Conservation (phyloP, 2,329 filamentous ascomycete genomes). For the Claviceps cyperi region DNA sequence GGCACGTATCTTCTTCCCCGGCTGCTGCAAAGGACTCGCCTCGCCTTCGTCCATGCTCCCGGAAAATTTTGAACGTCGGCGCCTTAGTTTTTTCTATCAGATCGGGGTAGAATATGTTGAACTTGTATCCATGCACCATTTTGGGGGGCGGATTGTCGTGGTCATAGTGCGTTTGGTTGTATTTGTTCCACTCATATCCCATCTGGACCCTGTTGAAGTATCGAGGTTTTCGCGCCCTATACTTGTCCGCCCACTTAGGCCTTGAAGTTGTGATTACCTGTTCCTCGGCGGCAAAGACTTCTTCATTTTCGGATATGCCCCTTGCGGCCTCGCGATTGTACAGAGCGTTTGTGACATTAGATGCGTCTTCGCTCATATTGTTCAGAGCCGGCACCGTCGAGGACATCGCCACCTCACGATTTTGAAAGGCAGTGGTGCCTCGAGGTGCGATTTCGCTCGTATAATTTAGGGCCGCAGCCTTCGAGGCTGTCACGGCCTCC, state of each 20-base stretch:
- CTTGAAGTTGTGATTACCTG: constrained; percentile 45
- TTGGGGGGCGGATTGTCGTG: constrained; percentile 96
- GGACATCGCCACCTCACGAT: constrained; percentile 65
- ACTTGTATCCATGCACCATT: constrained; percentile 97
- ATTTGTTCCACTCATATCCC: constrained; percentile 99
- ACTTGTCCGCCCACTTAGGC: constrained; percentile 70
- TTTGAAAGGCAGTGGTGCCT: constrained; percentile 77
- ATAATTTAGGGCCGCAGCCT: neutral
- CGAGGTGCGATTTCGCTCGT: constrained; percentile 69
- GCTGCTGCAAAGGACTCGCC: constrained; percentile 88
- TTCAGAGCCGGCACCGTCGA: neutral
- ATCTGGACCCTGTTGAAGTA: constrained; percentile 98
- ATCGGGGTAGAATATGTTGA: constrained; percentile 98
- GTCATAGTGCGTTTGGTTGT: constrained; percentile 99
- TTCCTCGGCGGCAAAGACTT: constrained; percentile 88
- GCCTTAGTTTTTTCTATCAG: constrained; percentile 89
- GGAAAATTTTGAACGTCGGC: constrained; percentile 89
- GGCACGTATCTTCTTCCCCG: constrained; percentile 90
- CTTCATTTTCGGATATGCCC: constrained; percentile 84
- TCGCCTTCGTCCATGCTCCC: constrained; percentile 75
- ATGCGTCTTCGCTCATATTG: constrained; percentile 58
- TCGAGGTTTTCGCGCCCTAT: constrained; percentile 78
- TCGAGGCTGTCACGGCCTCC: constrained; percentile 63
- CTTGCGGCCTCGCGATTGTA: constrained; percentile 89
- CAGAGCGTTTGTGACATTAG: constrained; percentile 71